Evolutionary conservation across 73 alveolate genomes (phyloP), one percentile per base, ranked within the genome.

Genomic region (Effrenium voratum): DNA sequence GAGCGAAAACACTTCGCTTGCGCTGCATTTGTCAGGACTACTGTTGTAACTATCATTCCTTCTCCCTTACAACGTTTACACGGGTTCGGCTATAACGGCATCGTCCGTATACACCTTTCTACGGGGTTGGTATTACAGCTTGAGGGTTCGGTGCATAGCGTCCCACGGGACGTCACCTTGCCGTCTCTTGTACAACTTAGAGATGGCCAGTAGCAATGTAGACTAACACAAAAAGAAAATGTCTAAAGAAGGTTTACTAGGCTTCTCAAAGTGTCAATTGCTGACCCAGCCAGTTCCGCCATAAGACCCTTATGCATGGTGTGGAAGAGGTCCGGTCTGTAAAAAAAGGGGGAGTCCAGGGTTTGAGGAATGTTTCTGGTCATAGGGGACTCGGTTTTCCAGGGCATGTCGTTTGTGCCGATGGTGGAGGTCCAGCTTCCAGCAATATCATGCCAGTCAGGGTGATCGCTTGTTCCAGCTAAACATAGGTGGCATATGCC

Each of bases 281-380:
- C 26, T 5, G 81, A 70, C 36, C 81, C 81, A 5, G 81, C 47
- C 12, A 70, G 81, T 70, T 70, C 81, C 5, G 81, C 81, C 81
- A 70, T 70, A 26, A 70, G 44, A 44, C 81, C 81, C 47, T 70
- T 70, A 34, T 70, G 81, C 49, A 70, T 26, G 15, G 81, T 70
- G 24, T 70, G 81, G 36, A 70, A 70, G 24, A 70, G 44, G 24
- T 70, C 81, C 3, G 81, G 81, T 34, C 81, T 44, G 81, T 70
- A 70, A 24, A 70, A 70, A 44, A 44, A 70, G 15, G 36, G 28
- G 5, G 5, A 5, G 36, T 5, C 44, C 15, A 4, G 34, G 44
- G 47, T 70, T 34, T 26, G 44, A 28, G 26, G 81, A n/a, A 5
- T 63, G 76, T 24, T 44, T 26, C 49, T 2, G 4, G 81, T 70